Evolutionary conservation across 2,329 filamentous ascomycete species (phyloP), one percentile per base, ranked within the genome.

Genomic region (Epichloe bromicola): DNA sequence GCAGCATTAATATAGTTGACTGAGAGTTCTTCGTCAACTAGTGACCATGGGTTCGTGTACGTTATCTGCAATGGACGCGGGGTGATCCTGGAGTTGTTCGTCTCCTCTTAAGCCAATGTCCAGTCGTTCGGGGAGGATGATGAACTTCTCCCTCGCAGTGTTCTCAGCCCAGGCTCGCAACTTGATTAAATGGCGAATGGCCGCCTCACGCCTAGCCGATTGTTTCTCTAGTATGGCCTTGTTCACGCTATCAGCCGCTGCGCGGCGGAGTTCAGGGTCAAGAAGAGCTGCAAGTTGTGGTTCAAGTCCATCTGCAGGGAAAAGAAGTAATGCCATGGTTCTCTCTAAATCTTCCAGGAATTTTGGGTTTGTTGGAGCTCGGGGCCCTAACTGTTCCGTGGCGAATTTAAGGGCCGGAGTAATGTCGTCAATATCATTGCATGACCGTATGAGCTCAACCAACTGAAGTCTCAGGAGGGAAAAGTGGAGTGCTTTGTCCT

Each of bases 271-370:
- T 46, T 82, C 78, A 2, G 90, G 86, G 57, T 95, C 79, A 17
- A 98, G 72, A 30, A 98, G 73, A 45, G 80, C 80, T 38, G 84
- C 82, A 34, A 96, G 73, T 46, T 86, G 81, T 2, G 86, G 82
- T 43, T 86, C 80, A 38, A 96, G 76, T 49, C 80, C 84, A 49
- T 93, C 86, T n/a, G 80, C 77, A 1, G 88, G 83, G 59, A 96
- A 95, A 42, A 98, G 85, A 39, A 98, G 74, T 40, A 98, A 76
- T 0, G 88, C 85, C 83, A 98, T 95, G 0, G 93, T 96, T 63
- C 84, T 80, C 67, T 98, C 93, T 11, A 98, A 74, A 54, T 95
- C 89, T 56, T 85, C 80, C 12, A 96, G 74, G 57, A 95, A 97
- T 43, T 85, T 80, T 4, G 80, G 77, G 57, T 89, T 88, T 5